Evolutionary conservation across 768 basidiomycete genomes (phyloP), one percentile per base, ranked within the genome.

Genomic region (Rhizopogon salebrosus): DNA sequence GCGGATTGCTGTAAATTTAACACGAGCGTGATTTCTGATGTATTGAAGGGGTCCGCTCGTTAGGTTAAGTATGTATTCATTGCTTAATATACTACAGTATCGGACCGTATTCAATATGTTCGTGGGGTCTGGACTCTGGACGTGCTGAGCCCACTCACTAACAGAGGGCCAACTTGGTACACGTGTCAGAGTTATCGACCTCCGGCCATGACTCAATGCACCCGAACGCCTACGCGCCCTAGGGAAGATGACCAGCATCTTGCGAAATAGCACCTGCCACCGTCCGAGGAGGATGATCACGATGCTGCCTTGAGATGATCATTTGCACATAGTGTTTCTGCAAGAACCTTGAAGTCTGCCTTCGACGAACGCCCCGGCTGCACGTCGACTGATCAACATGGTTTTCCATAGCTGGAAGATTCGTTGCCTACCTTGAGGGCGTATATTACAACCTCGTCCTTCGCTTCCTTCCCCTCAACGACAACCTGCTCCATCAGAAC

Each of bases 311-410:
- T 63, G 40, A 68, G 60, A 51, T 60, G 68, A 56, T 67, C 69
- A 60, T 64, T 72, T 52, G 71, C 66, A 50, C 76, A 60, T 48
- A 83, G 64, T 18, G 70, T 62, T 55, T 76, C 70, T 16, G 77
- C 72, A 57, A 84, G 83, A 7, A 75, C 72, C 45, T 72, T 71
- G 65, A 84, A 84, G 41, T 82, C 80, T 52, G 75, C 68, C 57
- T 76, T 80, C 36, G 73, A 72, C 13, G 72, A 67, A 52, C 80
- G 71, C 41, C 68, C 70, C 53, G 67, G 64, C 67, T 69, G 54
- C 41, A 26, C 27, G 22, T 27, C n/a, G 24, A 22, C 41, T 24
- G 40, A 54, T 20, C n/a, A 36, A 29, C 20, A 16, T 3, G 45
- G 51, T 16, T 53, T 20, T n/a, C 6, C 13, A 4, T 14, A 16